Evolutionary conservation across 305 asterid species (phyloP), one percentile per base, ranked within the genome.

Genomic region (Solanum chacoense): DNA sequence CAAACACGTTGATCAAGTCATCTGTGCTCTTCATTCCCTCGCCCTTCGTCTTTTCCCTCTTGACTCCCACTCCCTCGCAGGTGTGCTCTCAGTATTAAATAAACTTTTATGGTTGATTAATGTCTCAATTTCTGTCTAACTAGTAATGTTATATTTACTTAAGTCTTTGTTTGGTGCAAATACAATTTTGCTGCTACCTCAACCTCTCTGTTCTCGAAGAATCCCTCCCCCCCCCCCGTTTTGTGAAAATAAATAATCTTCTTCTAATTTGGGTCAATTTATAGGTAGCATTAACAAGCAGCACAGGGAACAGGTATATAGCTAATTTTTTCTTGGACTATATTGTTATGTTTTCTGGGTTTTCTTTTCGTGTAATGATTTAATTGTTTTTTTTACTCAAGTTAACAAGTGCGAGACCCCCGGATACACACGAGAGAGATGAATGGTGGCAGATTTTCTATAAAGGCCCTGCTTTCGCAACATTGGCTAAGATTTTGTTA

Each of bases 21-120:
- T 96, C 75, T 77, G 91, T 50, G 94, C 98, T 90, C 94, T 97
- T 85, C 92, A 94, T 91, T 94, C 99, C 85, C 94, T 97, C 14
- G 96, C 99, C 84, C 92, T 91, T 88, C 91, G 92, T 88, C 91
- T 97, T 72, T 97, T 95, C 90, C 93, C 96, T 37, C 85, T 94
- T 85, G 87, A 93, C 14, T 89, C 94, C 75, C 88, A 32, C 88
- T 91, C 92, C 20, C 16, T 95, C 81, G 90, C 93, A 90, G 98
- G 99, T 95, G 35, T 11, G 32, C 32, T 77, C 84, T 77, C 55
- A 77, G 11, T 35, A 11, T 77, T n/a, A 36, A 36, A 10, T 75
- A 34, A 75, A 34, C 45, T 75, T 75, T 34, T 34, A 2, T 34
- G 42, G 45, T 75, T 75, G 1, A 75, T 75, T 75, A 20, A 34